Evolutionary conservation across 768 basidiomycete genomes (phyloP).

Genomic region (Boletus edulis): DNA sequence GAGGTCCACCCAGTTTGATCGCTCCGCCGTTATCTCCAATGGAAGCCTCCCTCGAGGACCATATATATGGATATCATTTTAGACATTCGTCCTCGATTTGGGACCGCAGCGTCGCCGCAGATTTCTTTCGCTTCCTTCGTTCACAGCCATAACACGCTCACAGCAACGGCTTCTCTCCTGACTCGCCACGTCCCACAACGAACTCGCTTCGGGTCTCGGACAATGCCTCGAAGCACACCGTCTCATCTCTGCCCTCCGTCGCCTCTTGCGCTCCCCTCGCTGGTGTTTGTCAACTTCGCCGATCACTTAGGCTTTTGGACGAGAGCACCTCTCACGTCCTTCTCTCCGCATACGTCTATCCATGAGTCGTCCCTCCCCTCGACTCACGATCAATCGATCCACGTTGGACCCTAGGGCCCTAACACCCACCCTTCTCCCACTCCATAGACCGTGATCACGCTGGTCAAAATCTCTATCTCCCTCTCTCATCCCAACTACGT

Average conservation of each 20-base stretch:
- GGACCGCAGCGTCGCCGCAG: background rate
- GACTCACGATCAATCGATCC: no score
- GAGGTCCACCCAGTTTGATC: no score
- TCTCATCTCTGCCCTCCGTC: constrained; percentile 25
- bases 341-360: constrained; percentile 25
- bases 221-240: constrained; percentile 34
- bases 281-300: constrained; percentile 19
- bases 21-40: no score
- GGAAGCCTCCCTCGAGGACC: no score
- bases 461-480: constrained; percentile 17
- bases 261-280: constrained; percentile 18
- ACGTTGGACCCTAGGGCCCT: no score
- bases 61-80: no score
- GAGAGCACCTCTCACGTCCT: background rate
- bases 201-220: constrained; percentile 30
- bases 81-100: no score
- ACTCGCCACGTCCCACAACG: constrained; percentile 32
- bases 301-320: background rate
- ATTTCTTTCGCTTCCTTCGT: background rate
- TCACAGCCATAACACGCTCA: constrained; percentile 20
- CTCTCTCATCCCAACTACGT: constrained; percentile 21
- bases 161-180: constrained; percentile 32
- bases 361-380: no score
- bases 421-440: constrained; percentile 11
- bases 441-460: constrained; percentile 25